Evolutionary conservation across 2,329 filamentous ascomycete genomes (phyloP), one percentile per base, ranked within the genome.

Genomic region (Penicillium crustosum): DNA sequence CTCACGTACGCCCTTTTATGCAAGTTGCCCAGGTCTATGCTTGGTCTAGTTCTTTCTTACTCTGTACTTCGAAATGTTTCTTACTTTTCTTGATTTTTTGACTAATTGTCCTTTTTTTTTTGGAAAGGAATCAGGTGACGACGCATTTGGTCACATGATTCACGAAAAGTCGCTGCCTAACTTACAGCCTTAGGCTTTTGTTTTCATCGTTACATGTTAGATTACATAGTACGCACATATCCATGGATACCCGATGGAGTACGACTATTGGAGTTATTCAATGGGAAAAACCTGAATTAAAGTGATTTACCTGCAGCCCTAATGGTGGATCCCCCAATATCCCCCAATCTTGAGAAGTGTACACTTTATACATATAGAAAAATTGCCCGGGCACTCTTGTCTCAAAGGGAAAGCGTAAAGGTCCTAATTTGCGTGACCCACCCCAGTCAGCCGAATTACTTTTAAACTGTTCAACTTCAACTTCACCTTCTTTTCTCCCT

Each of bases 401-500:
- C 19, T 6, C 44, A 31, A 21, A 39, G 17, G 48, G 49, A 41
- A 45, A 19, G 31, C 41, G 54, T 56, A 19, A 31, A 51, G 19
- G 29, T 48, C 31, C 45, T 13, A 25, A 25, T 33, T 43, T 47
- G 31, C 45, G 13, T 31, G 42, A 57, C 55, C 55, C 54, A 53
- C 49, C 49, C 55, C 23, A 25, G 27, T 35, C 52, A 55, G 42
- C 49, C 35, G 35, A 47, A 53, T 36, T 41, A n/a, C 49, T 53
- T 56, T 57, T 53, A 42, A 49, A n/a, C 25, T 19, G n/a, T 49
- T 49, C 57, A 38, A 33, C 42, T 44, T 49, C 51, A 54, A 19
- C 36, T 41, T 51, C 19, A 15, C 27, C 23, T 54, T 50, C 44
- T 43, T 29, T 19, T n/a, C 43, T 41, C 25, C 27, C 35, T 42